These are phyloP conservation scores for Chaetomium olivaceum DNA, from an alignment of 2,329 filamentous ascomycete species.

Conservation along the genomic window DNA sequence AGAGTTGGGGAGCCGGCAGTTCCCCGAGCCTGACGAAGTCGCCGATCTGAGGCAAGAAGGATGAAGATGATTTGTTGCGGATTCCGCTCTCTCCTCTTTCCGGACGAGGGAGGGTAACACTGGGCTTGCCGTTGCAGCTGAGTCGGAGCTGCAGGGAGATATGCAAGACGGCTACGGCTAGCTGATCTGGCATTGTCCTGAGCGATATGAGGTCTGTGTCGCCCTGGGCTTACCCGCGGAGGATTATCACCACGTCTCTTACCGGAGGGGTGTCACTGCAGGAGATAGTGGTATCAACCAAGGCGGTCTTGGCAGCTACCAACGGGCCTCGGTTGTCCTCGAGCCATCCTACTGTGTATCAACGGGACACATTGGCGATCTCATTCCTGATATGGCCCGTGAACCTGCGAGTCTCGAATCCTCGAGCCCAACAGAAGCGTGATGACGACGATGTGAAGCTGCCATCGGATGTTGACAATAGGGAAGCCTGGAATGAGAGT, in stretches of 20 bases:
- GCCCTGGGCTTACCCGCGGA: neutral
- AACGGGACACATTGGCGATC: neutral
- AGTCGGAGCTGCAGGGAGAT: conserved; percentile 8
- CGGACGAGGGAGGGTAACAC: conserved; percentile 11
- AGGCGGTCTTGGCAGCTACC: neutral
- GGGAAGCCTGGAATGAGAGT: neutral
- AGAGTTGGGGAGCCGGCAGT: neutral
- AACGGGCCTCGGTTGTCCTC: neutral
- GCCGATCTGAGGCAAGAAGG: conserved; percentile 3
- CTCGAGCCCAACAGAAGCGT: neutral
- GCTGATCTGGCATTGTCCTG: conserved; percentile 5
- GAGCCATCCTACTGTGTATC: neutral
- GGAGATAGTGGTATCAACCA: neutral
- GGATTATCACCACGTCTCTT: neutral
- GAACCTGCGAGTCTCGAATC: neutral
- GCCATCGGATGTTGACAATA: neutral
- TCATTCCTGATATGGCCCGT: neutral
- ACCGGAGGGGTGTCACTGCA: neutral
- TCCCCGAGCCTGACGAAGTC: conserved; percentile 8
- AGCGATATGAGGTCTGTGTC: neutral
- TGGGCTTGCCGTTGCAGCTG: conserved; percentile 6
- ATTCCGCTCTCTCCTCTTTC: neutral
- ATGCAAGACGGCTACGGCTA: neutral
- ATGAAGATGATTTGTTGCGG: conserved; percentile 16
- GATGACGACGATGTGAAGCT: neutral